Base-by-base conservation (phyloP, 805 yeast genomes). In the Wickerhamiella domercqiae region DNA sequence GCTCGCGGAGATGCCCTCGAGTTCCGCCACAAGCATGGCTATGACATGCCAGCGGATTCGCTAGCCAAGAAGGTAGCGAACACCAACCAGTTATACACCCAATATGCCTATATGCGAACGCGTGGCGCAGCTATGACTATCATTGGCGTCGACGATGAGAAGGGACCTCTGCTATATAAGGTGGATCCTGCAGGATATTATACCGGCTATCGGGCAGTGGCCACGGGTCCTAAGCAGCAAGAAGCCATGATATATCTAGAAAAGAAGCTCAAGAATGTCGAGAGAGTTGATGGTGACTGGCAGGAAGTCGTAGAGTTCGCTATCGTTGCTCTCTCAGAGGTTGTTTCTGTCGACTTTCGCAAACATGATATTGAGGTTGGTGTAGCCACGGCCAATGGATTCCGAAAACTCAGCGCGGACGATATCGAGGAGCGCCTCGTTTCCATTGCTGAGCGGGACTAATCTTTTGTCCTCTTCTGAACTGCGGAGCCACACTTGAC, bases 61-160 rank as follows among this genome's bases (percentile, higher is more conserved):
- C 65, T 86, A 51, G 81, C 95, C 29, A 87, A 87, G 63, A 71
- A 96, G 57, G 78, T 90, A 80, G 97, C 97, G 39, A 90, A 90
- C 57, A 63, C 84, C 54, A 79, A 94, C 35, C 98, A 90, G 65
- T 73, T 90, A 45, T 90, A 84, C 60, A 90, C 98, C 30, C 98
- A 90, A 62, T 71, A 96, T 55, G 97, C 97, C 7, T 87, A 87
- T 60, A 90, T 90, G 97, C 75, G 98, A 61, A 98, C 98, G 19
- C 67, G 84, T 48, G 98, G 98, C 28, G 95, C 87, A 42, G 82
- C 94, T 21, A 68, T 84, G 54, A 83, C 95, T 19, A 78, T 87
- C 52, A 70, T 84, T 41, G 73, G 93, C 32, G 76, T 80, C 40
- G 96, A 84, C 58, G 95, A 83, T 54, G 93, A 78, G 60, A 59